Evolutionary conservation across 495 filamentous ascomycete species (phyloP).

Genomic region (Penicillium psychrofluorescens): DNA sequence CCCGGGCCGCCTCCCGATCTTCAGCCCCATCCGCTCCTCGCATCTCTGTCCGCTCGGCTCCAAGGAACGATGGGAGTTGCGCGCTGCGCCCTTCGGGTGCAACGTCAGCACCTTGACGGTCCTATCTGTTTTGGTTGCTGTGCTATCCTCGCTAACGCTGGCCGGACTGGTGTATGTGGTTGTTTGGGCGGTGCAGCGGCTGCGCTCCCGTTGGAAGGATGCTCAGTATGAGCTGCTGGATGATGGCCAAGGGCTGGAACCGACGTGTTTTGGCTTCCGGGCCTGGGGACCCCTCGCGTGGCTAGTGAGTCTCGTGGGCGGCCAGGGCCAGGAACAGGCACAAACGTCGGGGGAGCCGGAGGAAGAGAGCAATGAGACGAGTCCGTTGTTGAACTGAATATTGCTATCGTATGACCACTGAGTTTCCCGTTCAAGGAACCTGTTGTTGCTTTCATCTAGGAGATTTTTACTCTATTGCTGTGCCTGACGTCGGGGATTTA

Average conservation of each 20-base stretch:
- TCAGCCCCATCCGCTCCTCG: conserved; percentile 35
- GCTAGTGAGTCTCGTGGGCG: conserved; percentile 3
- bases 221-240: conserved; percentile 1
- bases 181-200: conserved; percentile 16
- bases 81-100: conserved; percentile 42
- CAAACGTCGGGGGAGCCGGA: conserved; percentile 4
- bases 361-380: conserved; percentile 19
- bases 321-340: neutral
- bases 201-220: conserved; percentile 19
- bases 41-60: conserved; percentile 41
- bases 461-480: no score
- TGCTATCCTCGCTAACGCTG: conserved; percentile 27
- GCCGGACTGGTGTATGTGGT: conserved; percentile 19
- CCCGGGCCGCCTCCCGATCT: conserved; percentile 28
- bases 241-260: conserved; percentile 1
- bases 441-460: no score
- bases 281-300: conserved; percentile 2
- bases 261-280: conserved; percentile 3
- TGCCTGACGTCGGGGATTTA: no score
- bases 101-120: conserved; percentile 43
- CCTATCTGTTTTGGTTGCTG: conserved; percentile 29
- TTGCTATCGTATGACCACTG: neutral
- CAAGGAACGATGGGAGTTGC: conserved; percentile 47
- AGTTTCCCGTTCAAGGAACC: no score
- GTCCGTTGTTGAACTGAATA: conserved; percentile 19